These are phyloP conservation scores for Venturia nashicola DNA, from an alignment of 2,329 filamentous ascomycete genomes.

Conservation along the genomic window DNA sequence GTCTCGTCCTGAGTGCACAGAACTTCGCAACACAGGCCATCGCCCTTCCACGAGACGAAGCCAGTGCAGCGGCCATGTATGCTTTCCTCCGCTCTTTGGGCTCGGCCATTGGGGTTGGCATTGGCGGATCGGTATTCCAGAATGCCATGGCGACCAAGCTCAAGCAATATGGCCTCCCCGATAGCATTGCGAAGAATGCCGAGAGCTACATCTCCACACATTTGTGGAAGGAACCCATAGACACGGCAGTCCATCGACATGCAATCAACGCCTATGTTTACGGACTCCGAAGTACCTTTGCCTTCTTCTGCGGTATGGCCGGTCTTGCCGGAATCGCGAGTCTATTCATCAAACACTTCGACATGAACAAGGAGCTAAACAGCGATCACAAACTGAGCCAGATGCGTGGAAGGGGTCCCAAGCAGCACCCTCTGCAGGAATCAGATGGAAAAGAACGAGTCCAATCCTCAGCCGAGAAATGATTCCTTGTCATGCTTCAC, in stretches of 20 bases:
- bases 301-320: not conserved
- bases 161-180: not conserved
- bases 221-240: not conserved
- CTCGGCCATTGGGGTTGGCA: constrained; percentile 30
- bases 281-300: not conserved
- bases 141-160: constrained; percentile 1
- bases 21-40: constrained; percentile 30
- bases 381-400: not conserved
- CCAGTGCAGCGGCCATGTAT: constrained; percentile 26
- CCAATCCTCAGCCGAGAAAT: too few species aligned
- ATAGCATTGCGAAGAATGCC: not conserved
- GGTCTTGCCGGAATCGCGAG: not conserved
- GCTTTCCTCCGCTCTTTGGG: constrained; percentile 28
- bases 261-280: not conserved
- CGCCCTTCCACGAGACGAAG: constrained; percentile 20
- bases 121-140: constrained; percentile 2
- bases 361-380: not conserved
- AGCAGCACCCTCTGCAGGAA: not conserved
- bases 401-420: not conserved
- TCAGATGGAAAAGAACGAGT: too few species aligned
- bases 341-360: not conserved
- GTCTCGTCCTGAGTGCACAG: constrained; percentile 27
- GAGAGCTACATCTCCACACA: not conserved
- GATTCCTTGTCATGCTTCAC: too few species aligned
- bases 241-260: not conserved